phyloP scores from a whole-genome alignment of 306 rosid species.

The Mimosa bimucronata region DNA sequence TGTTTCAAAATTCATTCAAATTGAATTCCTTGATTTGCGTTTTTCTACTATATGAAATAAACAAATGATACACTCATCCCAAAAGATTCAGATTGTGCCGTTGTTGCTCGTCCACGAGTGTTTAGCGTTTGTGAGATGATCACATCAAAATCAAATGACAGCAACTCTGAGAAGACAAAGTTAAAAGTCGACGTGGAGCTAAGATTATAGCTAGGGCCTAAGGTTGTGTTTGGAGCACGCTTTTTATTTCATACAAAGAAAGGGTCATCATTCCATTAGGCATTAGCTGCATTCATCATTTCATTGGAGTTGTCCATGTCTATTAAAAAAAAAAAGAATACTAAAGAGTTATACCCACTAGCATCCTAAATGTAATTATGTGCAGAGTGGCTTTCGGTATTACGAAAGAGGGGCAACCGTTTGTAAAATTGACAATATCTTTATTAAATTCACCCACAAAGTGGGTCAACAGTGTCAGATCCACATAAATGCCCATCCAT shows the following conservation, averaged over 20 bases:
- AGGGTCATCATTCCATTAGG: background rate
- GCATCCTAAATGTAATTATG: background rate
- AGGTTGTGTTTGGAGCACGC: background rate
- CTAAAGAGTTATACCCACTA: background rate
- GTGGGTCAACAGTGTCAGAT: background rate
- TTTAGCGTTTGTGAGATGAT: background rate
- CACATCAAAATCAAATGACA: background rate
- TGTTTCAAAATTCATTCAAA: too few relatives aligned
- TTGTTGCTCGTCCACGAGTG: background rate
- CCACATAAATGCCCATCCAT: background rate
- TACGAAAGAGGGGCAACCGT: background rate
- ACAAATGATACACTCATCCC: too few relatives aligned
- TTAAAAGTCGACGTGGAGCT: background rate
- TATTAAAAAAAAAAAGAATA: too few relatives aligned
- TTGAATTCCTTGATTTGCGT: background rate
- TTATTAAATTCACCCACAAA: background rate
- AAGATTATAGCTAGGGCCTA: background rate
- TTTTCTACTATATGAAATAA: too few relatives aligned
- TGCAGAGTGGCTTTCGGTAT: background rate
- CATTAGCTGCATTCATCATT: background rate
- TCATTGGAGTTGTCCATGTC: background rate
- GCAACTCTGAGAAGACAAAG: background rate
- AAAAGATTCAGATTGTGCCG: background rate
- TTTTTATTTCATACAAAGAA: background rate
- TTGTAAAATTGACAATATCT: background rate